Evolutionary conservation across 1,284 basidiomycete species (phyloP), one percentile per base, ranked within the genome.

Genomic region (Microbotryum scabiosae): DNA sequence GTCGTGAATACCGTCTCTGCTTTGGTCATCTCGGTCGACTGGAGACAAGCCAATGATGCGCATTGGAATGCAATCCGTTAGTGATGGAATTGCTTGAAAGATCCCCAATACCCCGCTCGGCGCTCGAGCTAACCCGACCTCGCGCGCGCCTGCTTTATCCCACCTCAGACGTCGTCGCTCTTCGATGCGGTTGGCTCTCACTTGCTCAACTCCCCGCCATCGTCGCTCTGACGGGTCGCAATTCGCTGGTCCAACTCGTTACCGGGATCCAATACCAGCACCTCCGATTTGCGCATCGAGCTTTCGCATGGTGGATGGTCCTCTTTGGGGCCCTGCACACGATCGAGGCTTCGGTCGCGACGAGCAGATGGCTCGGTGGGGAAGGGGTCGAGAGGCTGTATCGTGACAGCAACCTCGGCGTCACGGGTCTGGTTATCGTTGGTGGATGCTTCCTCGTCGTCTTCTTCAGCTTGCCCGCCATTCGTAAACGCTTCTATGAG

Each of bases 211-310:
- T 64, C 0, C 65, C 65, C 4, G 57, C 60, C 53, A 51, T 67
- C 44, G 53, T 64, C 47, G 63, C 60, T 28, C 12, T 61, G 14
- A 56, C 63, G 5, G 65, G 65, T 4, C 57, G 65, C 30, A 67
- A 67, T 56, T 54, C 52, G 21, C 56, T 67, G 36, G 65, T 67
- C n/a, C 49, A 48, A 23, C 60, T 62, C 47, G 30, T 64, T 5
- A 67, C 65, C 18, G 65, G 65, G 7, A 67, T 67, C 60, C 62
- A 64, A 25, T 62, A 64, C 52, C 48, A 63, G 32, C 26, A 59
- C 57, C 58, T 62, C 41, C 36, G 14, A 16, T 41, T 41, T 3
- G 36, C 14, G 36, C 47, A 49, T 49, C 47, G 26, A 28, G 25
- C 51, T 10, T 48, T 64, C 18, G 65, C 65, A 1, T 8, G 30